Evolutionary conservation across 306 rosid genomes (phyloP), one percentile per base, ranked within the genome.

Genomic region (Aeschynomene evenia): DNA sequence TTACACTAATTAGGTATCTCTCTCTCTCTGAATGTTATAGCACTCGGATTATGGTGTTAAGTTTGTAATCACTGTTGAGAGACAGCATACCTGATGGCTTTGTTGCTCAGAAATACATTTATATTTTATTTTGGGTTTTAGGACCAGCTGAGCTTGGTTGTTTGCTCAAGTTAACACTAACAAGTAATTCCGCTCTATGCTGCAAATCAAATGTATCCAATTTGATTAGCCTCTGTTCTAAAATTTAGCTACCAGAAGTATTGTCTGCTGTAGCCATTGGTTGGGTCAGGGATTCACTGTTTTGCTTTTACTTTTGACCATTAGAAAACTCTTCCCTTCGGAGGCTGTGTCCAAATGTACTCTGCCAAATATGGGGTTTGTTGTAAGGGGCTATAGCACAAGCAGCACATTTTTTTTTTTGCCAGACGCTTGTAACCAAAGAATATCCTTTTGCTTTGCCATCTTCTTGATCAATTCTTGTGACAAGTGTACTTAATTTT

Each of bases 1-100:
- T 94, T 71, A 94, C 99, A 9, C 89, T 94, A 28, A 86, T 94
- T 57, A 94, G 99, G 99, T 94, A 11, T 58, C 50, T 60, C 63
- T 81, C 76, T 73, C 74, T 63, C 81, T 49, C 63, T 39, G 3
- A 21, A 4, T 45, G 14, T 23, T 62, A 37, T 49, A 40, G 20
- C 26, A 67, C 45, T 71, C 37, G 10, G 15, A 19, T 15, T 23
- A 34, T 63, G 50, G 49, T 65, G 60, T 60, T 71, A 63, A 37
- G 31, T 52, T 72, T 68, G 54, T 71, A 63, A 37, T 37, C 50
- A 59, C 59, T 61, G 45, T 26, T 66, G 66, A 18, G 45, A 40
- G 45, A 33, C 52, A 57, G 57, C 61, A 20, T 37, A 40, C 33
- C 20, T 40, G 43, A 18, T 75, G 63, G 45, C 19, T 70, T 56